A percentile compares a stretch with the other conserved stretches of the same genome.
These are phyloP conservation scores for Stygiomarasmius scandens DNA, from an alignment of 1,284 basidiomycete genomes.

Conservation along the genomic window DNA sequence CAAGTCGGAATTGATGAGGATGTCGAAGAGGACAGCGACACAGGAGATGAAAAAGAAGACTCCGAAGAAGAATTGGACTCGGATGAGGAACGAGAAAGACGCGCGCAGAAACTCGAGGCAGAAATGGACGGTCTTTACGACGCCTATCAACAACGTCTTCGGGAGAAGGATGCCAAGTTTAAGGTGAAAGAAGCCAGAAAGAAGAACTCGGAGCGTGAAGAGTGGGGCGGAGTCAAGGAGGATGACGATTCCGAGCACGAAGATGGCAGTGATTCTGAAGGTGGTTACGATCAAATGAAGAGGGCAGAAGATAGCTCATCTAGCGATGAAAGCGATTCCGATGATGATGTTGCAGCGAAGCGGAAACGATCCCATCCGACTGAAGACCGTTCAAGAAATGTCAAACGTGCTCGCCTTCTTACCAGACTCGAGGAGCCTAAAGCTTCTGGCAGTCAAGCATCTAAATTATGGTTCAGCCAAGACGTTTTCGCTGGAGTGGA, in stretches of 20 bases:
- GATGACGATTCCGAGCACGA: constrained; percentile 48
- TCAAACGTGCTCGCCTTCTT: constrained; percentile 46
- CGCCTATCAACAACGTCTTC: constrained; percentile 80
- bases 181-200: constrained; percentile 83
- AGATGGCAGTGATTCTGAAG: constrained; percentile 55
- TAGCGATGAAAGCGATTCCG: constrained; percentile 47
- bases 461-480: constrained; percentile 94
- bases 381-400: constrained; percentile 32
- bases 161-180: constrained; percentile 89
- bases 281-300: constrained; percentile 80
- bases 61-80: too few relatives aligned
- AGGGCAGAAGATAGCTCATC: constrained; percentile 58
- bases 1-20: constrained; percentile 56
- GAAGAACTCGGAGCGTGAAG: constrained; percentile 72
- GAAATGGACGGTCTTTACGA: constrained; percentile 91
- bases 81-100: constrained; percentile 74
- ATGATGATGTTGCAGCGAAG: constrained; percentile 43
- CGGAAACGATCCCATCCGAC: constrained; percentile 46
- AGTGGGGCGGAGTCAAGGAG: constrained; percentile 75
- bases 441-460: constrained; percentile 47
- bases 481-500: constrained; percentile 85
- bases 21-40: constrained; percentile 45
- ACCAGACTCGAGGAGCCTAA: constrained; percentile 40
- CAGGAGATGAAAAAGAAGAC: constrained; percentile 48
- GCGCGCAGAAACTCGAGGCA: constrained; percentile 71